A percentile compares a stretch with the other conserved stretches of the same genome.
phyloP scores from a whole-genome alignment of 805 yeast species.

The Candida lessepsii region DNA sequence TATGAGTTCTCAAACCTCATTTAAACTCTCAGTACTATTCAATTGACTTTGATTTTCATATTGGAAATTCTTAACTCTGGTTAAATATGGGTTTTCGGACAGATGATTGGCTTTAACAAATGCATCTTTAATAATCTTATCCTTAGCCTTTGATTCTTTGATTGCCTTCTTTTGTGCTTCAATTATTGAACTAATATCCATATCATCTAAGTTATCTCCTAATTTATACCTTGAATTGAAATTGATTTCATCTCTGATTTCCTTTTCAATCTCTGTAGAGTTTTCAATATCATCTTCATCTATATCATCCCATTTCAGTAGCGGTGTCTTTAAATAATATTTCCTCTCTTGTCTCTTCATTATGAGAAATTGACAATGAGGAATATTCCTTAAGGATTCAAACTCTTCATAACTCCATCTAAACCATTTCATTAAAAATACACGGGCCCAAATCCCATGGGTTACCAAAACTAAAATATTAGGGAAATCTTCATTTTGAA shows the following conservation, averaged over 20 bases:
- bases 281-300: constrained; percentile 41
- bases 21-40: constrained; percentile 17
- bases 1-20: too few relatives aligned
- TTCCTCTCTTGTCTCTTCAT: constrained; percentile 62
- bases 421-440: constrained; percentile 91
- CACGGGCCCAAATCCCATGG: constrained; percentile 94
- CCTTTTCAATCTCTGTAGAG: constrained; percentile 35
- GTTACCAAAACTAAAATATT: constrained; percentile 80
- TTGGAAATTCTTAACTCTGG: constrained; percentile 15
- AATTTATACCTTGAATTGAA: constrained; percentile 37
- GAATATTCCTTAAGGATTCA: constrained; percentile 77
- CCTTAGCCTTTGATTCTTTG: constrained; percentile 40
- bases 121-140: constrained; percentile 39
- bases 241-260: constrained; percentile 35
- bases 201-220: constrained; percentile 28
- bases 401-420: constrained; percentile 90
- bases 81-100: constrained; percentile 2
- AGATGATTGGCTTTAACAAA: constrained; percentile 23
- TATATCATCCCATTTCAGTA: constrained; percentile 72
- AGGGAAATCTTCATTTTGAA: constrained; percentile 69
- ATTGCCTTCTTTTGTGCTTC: constrained; percentile 40
- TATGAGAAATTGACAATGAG: constrained; percentile 78
- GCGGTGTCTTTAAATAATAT: constrained; percentile 57
- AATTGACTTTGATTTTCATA: constrained; percentile 28
- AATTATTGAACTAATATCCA: constrained; percentile 37